Percentiles rank a stretch among this genome's conserved stretches.
Evolutionary conservation across 129 eudicot species (phyloP).

Genomic region (Smallanthus sonchifolius): DNA sequence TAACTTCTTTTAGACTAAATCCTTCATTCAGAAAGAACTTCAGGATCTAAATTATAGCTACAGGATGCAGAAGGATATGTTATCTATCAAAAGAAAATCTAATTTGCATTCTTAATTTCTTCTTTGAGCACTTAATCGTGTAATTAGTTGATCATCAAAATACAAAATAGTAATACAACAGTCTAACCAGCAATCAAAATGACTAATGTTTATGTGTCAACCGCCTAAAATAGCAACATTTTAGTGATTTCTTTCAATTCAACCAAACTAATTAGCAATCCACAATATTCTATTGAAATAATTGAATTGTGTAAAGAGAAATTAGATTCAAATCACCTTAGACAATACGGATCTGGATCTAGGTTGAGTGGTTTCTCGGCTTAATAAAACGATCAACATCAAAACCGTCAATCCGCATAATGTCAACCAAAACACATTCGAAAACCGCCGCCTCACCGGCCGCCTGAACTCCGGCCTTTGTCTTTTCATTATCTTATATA

Average conservation of each 20-base stretch:
- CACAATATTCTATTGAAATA: slow-evolving; percentile 1
- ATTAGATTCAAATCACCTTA: slow-evolving; percentile 48
- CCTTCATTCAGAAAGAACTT: not conserved
- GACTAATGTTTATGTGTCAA: not conserved
- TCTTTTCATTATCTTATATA: slow-evolving; percentile 52
- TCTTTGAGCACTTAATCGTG: not conserved
- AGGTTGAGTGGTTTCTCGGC: slow-evolving; percentile 52
- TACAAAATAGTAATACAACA: not conserved
- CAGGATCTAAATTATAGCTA: not conserved
- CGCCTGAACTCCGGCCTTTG: slow-evolving; percentile 72
- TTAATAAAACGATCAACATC: slow-evolving; percentile 59
- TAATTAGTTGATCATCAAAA: not conserved
- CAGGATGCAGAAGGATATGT: not conserved
- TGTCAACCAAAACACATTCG: slow-evolving; percentile 67
- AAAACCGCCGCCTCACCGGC: slow-evolving; percentile 58
- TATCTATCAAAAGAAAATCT: not conserved
- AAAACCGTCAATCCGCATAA: slow-evolving; percentile 61
- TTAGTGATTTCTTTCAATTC: not conserved
- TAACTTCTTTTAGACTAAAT: not conserved
- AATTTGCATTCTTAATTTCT: not conserved
- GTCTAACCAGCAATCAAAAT: not conserved
- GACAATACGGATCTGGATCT: slow-evolving; percentile 51
- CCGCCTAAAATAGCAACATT: not conserved
- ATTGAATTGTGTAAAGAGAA: not conserved
- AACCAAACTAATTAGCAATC: not conserved